A percentile compares a stretch with the other conserved stretches of the same genome.
Evolutionary conservation across 2,329 filamentous ascomycete species (phyloP).

Genomic region (Aspergillus felis): DNA sequence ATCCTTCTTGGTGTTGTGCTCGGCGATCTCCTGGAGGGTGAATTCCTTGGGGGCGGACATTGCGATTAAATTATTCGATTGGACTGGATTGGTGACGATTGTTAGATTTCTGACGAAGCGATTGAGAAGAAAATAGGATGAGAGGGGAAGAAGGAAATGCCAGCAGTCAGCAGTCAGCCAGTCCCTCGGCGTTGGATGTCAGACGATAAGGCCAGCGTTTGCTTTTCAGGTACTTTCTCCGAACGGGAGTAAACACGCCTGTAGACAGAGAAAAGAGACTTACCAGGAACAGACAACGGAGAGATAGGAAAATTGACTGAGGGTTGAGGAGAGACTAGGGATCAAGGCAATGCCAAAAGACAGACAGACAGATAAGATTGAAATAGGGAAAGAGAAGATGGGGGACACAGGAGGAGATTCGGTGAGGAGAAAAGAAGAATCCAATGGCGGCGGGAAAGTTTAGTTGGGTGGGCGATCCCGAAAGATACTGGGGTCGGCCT

Average conservation of each 20-base stretch:
- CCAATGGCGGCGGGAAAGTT: constrained; percentile 6
- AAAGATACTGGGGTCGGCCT: neutral
- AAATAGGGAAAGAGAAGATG: constrained; percentile 3
- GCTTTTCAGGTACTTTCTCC: neutral
- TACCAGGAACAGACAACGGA: neutral
- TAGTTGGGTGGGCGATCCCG: neutral
- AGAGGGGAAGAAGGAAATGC: neutral
- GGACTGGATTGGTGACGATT: neutral
- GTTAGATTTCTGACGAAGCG: neutral
- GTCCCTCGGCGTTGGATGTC: neutral
- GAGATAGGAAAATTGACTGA: neutral
- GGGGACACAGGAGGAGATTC: constrained; percentile 2
- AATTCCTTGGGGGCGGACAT: constrained; percentile 58
- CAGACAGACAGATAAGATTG: constrained; percentile 6
- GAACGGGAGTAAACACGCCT: neutral
- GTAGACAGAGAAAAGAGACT: neutral
- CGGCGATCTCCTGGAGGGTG: constrained; percentile 76
- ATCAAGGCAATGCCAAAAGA: constrained; percentile 4
- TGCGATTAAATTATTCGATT: constrained; percentile 19
- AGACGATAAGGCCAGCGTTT: neutral
- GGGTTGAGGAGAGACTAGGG: neutral
- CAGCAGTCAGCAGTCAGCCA: neutral
- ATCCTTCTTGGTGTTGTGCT: constrained; percentile 90
- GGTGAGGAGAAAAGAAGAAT: constrained; percentile 4
- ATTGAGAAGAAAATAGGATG: neutral